A percentile compares a stretch with the other conserved stretches of the same genome.
These are phyloP conservation scores for Pseudohalonectria lignicola DNA, from an alignment of 2,329 filamentous ascomycete species.

Conservation along the genomic window DNA sequence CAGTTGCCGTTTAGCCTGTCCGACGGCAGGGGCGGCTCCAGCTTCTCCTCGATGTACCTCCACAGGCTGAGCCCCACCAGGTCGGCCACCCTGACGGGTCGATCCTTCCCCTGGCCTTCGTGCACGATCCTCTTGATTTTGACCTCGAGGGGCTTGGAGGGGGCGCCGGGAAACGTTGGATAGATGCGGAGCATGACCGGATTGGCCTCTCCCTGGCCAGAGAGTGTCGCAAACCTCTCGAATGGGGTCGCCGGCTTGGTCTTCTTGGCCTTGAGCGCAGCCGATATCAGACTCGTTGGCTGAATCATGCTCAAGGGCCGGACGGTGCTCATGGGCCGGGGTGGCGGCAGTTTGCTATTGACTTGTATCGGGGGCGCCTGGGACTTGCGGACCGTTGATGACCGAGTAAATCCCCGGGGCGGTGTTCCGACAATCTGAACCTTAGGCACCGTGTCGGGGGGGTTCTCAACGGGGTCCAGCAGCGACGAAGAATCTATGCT, in stretches of 20 bases:
- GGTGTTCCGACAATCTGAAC: constrained; percentile 53
- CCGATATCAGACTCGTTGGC: constrained; percentile 60
- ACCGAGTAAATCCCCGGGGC: constrained; percentile 46
- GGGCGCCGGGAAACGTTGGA: constrained; percentile 55
- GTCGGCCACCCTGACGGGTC: constrained; percentile 62
- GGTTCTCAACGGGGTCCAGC: constrained; percentile 48
- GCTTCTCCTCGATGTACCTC: constrained; percentile 66
- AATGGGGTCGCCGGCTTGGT: constrained; percentile 60
- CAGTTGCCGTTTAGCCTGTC: constrained; percentile 68
- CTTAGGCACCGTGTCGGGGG: constrained; percentile 30
- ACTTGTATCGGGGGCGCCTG: constrained; percentile 43
- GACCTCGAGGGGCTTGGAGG: constrained; percentile 58
- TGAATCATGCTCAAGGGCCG: constrained; percentile 56
- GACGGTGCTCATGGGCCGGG: constrained; percentile 53
- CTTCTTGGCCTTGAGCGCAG: constrained; percentile 62
- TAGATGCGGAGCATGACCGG: constrained; percentile 71
- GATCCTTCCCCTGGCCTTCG: constrained; percentile 45
- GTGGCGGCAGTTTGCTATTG: constrained; percentile 58
- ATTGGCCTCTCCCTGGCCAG: constrained; percentile 67
- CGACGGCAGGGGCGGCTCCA: constrained; percentile 52
- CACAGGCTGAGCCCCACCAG: constrained; percentile 73
- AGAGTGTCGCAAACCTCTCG: constrained; percentile 65
- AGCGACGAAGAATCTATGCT: constrained; percentile 64
- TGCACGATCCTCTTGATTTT: constrained; percentile 60
- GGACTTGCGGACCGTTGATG: constrained; percentile 54